Evolutionary conservation across 495 filamentous ascomycete genomes (phyloP), one percentile per base, ranked within the genome.

Genomic region (Articulospora tetracladia): DNA sequence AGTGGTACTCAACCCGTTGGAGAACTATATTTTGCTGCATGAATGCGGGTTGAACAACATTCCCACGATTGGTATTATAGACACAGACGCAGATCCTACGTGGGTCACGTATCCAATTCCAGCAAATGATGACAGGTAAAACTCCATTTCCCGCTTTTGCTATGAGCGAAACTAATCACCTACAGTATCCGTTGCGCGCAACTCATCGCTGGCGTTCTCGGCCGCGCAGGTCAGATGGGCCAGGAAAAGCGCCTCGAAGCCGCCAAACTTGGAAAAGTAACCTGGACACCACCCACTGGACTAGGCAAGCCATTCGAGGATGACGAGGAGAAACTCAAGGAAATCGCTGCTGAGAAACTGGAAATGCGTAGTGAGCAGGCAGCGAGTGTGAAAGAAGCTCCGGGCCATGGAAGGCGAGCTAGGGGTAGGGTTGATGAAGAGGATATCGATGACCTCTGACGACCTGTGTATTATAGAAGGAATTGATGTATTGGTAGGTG

Each of bases 61-160:
- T 55, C 94, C 94, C 10, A 99, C 95, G 0, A 92, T 99, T 68
- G 94, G 92, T 20, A 77, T 99, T 44, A 86, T 98, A 53, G 94
- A 99, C 76, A 97, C 94, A 0, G 87, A 99, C 74, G 85, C 89
- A 6, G 85, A 99, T 74, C 91, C 94, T 3, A 91, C 90, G 1
- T 91, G 90, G 79, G 91, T 98, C 28, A 99, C 94, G 7, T 99
- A 99, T 72, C 90, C 91, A 2, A 97, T 99, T 64, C 94, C 94
- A 4, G 89, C 91, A 20, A 99, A 99, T 69, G 94, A 99, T 68
- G 94, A 99, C 73, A 89, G 86, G 86, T 89, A 68, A 68, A 79
- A 71, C 32, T 36, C 11, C 24, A 56, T 44, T 19, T 53, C 17
- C 24, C 41, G 39, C n/a, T 53, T 41, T 22, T 6, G 13, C 34